phyloP scores from a whole-genome alignment of 768 basidiomycete genomes.

The Russula emetica region DNA sequence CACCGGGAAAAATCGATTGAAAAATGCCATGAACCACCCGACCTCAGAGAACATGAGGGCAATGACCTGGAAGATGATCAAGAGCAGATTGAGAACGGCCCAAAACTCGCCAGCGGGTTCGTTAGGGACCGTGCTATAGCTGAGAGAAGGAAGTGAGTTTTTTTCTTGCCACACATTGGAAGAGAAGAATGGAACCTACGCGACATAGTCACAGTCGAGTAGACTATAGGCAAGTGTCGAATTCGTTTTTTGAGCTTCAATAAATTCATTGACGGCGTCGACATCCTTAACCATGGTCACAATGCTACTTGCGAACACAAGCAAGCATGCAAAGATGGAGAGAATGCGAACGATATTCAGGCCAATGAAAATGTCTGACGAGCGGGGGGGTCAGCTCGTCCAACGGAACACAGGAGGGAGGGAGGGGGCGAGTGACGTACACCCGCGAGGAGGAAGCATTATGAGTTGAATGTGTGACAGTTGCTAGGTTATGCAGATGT shows the following conservation, averaged over 20 bases:
- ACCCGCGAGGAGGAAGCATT: conserved; percentile 29
- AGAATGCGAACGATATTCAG: conserved; percentile 24
- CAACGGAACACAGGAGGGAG: neutral
- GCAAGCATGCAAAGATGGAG: conserved; percentile 25
- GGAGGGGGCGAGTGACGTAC: conserved; percentile 13
- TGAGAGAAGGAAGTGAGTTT: conserved; percentile 34
- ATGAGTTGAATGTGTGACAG: neutral
- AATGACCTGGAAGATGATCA: conserved; percentile 81
- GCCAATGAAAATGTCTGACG: conserved; percentile 27
- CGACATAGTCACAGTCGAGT: conserved; percentile 24
- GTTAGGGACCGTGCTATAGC: conserved; percentile 78
- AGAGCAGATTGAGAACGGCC: conserved; percentile 81
- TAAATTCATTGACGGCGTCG: conserved; percentile 24
- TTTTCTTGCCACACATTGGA: neutral
- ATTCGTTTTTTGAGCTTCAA: conserved; percentile 23
- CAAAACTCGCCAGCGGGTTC: conserved; percentile 89
- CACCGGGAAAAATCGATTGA: conserved; percentile 81
- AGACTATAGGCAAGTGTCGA: conserved; percentile 7
- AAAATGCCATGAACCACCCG: conserved; percentile 74
- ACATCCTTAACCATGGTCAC: conserved; percentile 28
- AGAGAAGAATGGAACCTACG: conserved; percentile 5
- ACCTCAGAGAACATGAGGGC: conserved; percentile 80
- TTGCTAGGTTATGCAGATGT: conserved; percentile 9
- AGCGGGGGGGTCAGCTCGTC: neutral
- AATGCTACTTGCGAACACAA: conserved; percentile 26